Percentiles rank a stretch among this genome's conserved stretches.
Conservation (phyloP, 1,284 basidiomycete species). For the Malassezia japonica region DNA sequence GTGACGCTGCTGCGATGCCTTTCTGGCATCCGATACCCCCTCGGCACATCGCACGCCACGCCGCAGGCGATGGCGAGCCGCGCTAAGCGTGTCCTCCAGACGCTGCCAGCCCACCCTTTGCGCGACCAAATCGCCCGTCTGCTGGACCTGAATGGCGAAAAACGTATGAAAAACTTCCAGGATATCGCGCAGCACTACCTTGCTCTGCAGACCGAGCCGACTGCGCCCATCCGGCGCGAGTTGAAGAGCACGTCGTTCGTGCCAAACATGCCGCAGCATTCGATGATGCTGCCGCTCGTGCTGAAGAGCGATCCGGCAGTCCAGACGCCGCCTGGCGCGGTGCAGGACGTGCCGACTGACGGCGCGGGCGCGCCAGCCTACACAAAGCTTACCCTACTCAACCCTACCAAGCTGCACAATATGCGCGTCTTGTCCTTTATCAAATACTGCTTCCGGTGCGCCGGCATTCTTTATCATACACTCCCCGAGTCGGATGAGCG, state of each 20-base stretch:
- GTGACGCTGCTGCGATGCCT: constrained; percentile 54
- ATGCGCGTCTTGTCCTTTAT: constrained; percentile 34
- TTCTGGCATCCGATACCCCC: constrained; percentile 53
- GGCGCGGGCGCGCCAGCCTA: background rate
- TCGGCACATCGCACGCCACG: constrained; percentile 53
- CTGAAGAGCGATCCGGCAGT: background rate
- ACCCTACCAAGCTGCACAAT: constrained; percentile 33
- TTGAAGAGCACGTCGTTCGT: constrained; percentile 54
- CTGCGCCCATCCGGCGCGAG: constrained; percentile 23
- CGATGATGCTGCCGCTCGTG: constrained; percentile 49
- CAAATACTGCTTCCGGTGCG: constrained; percentile 52
- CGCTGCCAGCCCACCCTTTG: constrained; percentile 49
- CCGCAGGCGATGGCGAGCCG: constrained; percentile 51
- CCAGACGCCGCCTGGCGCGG: background rate
- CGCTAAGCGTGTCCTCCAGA: constrained; percentile 50
- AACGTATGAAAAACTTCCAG: constrained; percentile 52
- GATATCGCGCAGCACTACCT: constrained; percentile 23
- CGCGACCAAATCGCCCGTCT: constrained; percentile 50
- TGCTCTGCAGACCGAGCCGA: constrained; percentile 19
- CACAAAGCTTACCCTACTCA: constrained; percentile 24
- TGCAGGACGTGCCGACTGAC: background rate
- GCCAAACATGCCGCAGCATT: constrained; percentile 51
- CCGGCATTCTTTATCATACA: constrained; percentile 53
- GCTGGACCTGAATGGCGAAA: constrained; percentile 51
- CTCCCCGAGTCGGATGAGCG: background rate